A percentile compares a stretch with the other conserved stretches of the same genome.
These are phyloP conservation scores for Cercospora sp. DNA, from an alignment of 2,329 filamentous ascomycete species.

Conservation along the genomic window DNA sequence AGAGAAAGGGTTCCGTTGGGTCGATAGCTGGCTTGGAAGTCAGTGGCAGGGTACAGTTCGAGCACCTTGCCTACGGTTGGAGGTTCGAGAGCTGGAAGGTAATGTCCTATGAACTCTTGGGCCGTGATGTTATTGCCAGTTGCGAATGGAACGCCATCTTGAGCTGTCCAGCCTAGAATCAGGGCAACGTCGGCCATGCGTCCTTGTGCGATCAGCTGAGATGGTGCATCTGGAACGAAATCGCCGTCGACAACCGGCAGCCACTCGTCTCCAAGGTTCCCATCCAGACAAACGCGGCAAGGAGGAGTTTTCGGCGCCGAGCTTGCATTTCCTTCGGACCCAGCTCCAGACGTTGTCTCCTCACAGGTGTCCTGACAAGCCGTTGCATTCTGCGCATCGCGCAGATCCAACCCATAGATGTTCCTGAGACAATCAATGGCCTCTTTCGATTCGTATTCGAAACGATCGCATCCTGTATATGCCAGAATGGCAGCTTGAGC, in stretches of 20 bases:
- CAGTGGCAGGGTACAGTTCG: background rate
- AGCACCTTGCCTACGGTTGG: background rate
- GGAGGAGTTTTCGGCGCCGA: background rate
- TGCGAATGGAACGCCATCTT: background rate
- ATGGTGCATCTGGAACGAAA: background rate
- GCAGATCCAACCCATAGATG: background rate
- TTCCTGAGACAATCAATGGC: background rate
- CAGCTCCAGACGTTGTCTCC: background rate
- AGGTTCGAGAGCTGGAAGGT: background rate
- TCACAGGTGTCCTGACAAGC: background rate
- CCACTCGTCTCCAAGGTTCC: background rate
- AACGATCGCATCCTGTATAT: background rate
- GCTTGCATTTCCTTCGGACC: background rate
- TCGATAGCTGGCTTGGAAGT: background rate
- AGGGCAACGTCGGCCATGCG: background rate
- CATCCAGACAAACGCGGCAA: background rate
- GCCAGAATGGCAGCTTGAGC: background rate
- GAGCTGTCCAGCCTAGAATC: background rate
- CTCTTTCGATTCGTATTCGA: background rate
- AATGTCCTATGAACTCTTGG: background rate
- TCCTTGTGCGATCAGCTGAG: background rate
- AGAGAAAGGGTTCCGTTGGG: background rate
- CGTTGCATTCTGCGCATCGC: background rate
- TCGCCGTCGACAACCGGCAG: background rate
- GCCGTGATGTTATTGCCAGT: background rate